phyloP scores from a whole-genome alignment of 495 filamentous ascomycete genomes.

The Parmelia sp. region DNA sequence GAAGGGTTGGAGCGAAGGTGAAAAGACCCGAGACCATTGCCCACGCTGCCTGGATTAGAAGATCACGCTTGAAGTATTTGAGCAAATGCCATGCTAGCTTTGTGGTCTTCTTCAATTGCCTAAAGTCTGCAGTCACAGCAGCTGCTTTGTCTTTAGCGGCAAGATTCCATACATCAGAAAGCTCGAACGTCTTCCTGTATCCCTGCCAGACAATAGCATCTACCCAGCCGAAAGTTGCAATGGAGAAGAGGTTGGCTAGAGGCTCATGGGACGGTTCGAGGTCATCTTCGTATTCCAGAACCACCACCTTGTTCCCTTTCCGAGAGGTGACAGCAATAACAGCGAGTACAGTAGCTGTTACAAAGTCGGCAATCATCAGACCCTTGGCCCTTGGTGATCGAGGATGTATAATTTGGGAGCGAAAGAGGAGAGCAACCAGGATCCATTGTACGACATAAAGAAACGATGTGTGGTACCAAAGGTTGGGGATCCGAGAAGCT shows the following conservation, averaged over 20 bases:
- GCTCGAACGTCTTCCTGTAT: slow-evolving; percentile 77
- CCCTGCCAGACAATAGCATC: slow-evolving; percentile 84
- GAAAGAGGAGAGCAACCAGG: slow-evolving; percentile 67
- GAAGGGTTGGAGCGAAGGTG: slow-evolving; percentile 83
- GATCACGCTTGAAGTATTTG: slow-evolving; percentile 70
- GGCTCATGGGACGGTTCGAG: slow-evolving; percentile 82
- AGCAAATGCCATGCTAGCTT: slow-evolving; percentile 73
- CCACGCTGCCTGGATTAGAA: slow-evolving; percentile 74
- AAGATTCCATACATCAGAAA: slow-evolving; percentile 88
- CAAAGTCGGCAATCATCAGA: slow-evolving; percentile 64
- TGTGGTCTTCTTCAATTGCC: slow-evolving; percentile 78
- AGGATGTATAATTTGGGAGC: slow-evolving; percentile 79
- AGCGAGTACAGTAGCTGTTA: slow-evolving; percentile 64
- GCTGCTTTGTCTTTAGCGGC: slow-evolving; percentile 81
- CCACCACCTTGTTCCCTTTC: slow-evolving; percentile 84
- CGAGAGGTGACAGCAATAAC: slow-evolving; percentile 71
- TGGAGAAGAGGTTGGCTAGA: slow-evolving; percentile 76
- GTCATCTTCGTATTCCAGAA: slow-evolving; percentile 78
- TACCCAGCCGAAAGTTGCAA: slow-evolving; percentile 86
- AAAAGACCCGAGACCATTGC: slow-evolving; percentile 70
- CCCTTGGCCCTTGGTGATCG: slow-evolving; percentile 51
- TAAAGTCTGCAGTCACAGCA: slow-evolving; percentile 69
- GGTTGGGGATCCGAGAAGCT: slow-evolving; percentile 50
- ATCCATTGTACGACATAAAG: slow-evolving; percentile 85
- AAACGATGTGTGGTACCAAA: slow-evolving; percentile 90